Evolutionary conservation across 2,329 filamentous ascomycete species (phyloP).

Genomic region (Xylariomycetidae sp.): DNA sequence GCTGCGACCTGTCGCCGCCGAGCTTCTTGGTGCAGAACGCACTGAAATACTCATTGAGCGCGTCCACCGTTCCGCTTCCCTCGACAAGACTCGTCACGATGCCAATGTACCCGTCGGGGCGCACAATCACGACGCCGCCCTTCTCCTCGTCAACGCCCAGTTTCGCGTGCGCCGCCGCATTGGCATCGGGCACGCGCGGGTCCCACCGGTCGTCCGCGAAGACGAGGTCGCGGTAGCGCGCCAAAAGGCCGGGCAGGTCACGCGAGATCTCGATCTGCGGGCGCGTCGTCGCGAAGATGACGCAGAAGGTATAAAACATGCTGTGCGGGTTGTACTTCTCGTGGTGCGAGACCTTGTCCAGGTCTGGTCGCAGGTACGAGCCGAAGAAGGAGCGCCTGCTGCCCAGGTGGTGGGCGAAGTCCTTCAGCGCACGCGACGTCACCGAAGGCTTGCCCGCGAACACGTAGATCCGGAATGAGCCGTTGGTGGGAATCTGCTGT

Average conservation of each 20-base stretch:
- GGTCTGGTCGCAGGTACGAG: conserved; percentile 56
- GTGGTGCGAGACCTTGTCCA: conserved; percentile 61
- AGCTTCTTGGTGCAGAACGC: conserved; percentile 61
- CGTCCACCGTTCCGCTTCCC: conserved; percentile 73
- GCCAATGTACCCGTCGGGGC: conserved; percentile 83
- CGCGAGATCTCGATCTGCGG: conserved; percentile 65
- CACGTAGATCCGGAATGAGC: conserved; percentile 78
- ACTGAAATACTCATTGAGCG: conserved; percentile 75
- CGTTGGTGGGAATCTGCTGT: conserved; percentile 83
- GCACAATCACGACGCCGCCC: conserved; percentile 75
- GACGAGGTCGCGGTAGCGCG: conserved; percentile 72
- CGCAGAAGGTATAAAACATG: conserved; percentile 71
- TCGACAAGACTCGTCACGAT: conserved; percentile 68
- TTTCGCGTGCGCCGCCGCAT: conserved; percentile 76
- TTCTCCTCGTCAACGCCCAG: conserved; percentile 69
- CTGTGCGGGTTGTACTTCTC: conserved; percentile 83
- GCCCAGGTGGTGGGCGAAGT: conserved; percentile 61
- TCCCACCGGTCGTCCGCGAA: conserved; percentile 84
- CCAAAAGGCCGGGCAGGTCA: conserved; percentile 64
- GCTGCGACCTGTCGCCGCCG: conserved; percentile 32
- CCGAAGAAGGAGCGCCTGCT: conserved; percentile 67
- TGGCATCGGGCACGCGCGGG: conserved; percentile 59
- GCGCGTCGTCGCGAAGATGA: conserved; percentile 64
- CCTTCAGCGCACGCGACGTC: conserved; percentile 57
- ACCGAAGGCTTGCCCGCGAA: conserved; percentile 66